Evolutionary conservation across 2,329 filamentous ascomycete genomes (phyloP), one percentile per base, ranked within the genome.

Genomic region (Epichloe baconii): DNA sequence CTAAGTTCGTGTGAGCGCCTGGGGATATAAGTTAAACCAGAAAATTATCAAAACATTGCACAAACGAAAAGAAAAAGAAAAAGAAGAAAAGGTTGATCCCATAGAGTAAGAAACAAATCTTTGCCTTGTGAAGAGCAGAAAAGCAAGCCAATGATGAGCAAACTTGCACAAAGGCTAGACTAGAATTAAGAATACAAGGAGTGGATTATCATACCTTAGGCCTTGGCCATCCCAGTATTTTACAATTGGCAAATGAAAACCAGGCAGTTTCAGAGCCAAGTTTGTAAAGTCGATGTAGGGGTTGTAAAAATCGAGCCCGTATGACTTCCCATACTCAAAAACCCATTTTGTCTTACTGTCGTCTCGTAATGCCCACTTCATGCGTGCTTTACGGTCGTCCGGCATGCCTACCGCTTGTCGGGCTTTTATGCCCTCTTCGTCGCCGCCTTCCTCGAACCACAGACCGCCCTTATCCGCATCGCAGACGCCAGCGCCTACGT

Each of bases 281-380:
- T 84, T 82, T 66, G 65, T 63, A 65, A 97, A 96, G 66, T 95
- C 88, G 44, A 98, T 68, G 67, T 95, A 96, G 2, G 86, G 85
- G 65, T 97, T 97, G 67, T 84, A 95, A 67, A 98, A 97, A 61
- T 81, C 78, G 21, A 79, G 63, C 0, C 71, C 73, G 54, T 80
- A 79, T 26, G 71, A 72, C 56, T 66, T 63, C 10, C 67, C 76
- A 54, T 75, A 76, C 61, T 74, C 72, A 60, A 82, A 82, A 15
- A 77, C 54, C 75, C 76, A 80, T 37, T 63, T 65, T 45, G 70
- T 66, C 61, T 78, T 78, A 58, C 66, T 76, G 2, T 68, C 68
- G 3, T 68, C 64, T 26, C 62, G 66, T 26, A 81, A 65, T 43
- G 76, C 78, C 78, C 78, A 80, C 61, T 79, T 79, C 73, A 75